These are phyloP conservation scores for Medicago lupulina DNA, from an alignment of 306 rosid genomes.

Conservation along the genomic window DNA sequence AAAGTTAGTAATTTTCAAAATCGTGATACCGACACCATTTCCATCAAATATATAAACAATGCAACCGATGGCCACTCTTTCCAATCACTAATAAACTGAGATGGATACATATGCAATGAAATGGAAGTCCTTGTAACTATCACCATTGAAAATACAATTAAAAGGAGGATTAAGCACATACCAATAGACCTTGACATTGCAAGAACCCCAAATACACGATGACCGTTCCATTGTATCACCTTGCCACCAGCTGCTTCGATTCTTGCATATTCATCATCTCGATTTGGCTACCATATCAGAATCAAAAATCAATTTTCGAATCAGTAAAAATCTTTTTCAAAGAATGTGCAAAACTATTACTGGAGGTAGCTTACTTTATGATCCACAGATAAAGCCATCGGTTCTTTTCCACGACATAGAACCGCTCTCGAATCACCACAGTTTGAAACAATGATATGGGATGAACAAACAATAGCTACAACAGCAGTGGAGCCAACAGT, in stretches of 20 bases:
- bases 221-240: slow-evolving; percentile 96
- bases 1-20: not conserved
- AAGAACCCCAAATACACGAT: slow-evolving; percentile 93
- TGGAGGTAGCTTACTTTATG: slow-evolving; percentile 70
- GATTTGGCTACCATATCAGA: slow-evolving; percentile 70
- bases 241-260: slow-evolving; percentile 97
- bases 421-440: slow-evolving; percentile 97
- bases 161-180: slow-evolving; percentile 41
- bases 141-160: not conserved
- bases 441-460: slow-evolving; percentile 85
- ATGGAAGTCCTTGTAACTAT: not conserved
- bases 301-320: slow-evolving; percentile 37
- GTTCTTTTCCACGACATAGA: slow-evolving; percentile 87
- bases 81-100: not conserved
- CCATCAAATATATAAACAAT: not conserved
- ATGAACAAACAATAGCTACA: slow-evolving; percentile 77
- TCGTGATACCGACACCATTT: not conserved
- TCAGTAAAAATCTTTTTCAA: slow-evolving; percentile 23
- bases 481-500: slow-evolving; percentile 96
- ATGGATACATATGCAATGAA: not conserved
- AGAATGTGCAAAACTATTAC: slow-evolving; percentile 8
- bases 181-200: slow-evolving; percentile 98
- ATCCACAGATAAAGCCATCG: slow-evolving; percentile 83
- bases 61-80: not conserved
- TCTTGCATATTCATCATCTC: slow-evolving; percentile 91